A percentile compares a stretch with the other conserved stretches of the same genome.
phyloP scores from a whole-genome alignment of 2,329 filamentous ascomycete genomes.

The Lecanoromycetidae sp. region DNA sequence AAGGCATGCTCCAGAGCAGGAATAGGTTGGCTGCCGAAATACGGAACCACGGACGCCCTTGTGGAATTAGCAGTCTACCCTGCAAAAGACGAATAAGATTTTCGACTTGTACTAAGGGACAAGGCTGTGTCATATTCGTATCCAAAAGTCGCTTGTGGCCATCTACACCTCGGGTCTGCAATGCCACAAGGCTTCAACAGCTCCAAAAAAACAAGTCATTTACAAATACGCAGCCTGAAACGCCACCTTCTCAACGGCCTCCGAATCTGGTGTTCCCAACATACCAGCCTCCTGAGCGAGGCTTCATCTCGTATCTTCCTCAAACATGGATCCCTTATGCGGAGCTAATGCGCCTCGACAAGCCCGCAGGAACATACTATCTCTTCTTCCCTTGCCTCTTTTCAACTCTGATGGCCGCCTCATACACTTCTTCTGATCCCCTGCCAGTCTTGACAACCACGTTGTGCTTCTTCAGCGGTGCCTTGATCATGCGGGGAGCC shows the following conservation, averaged over 20 bases:
- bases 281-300: slow-evolving; percentile 48
- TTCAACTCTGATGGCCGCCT: slow-evolving; percentile 65
- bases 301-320: slow-evolving; percentile 59
- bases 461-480: slow-evolving; percentile 50
- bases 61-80: too few species aligned
- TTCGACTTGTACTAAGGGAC: too few species aligned
- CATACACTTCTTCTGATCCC: slow-evolving; percentile 17
- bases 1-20: too few species aligned
- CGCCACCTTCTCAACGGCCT: not conserved
- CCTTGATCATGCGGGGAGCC: slow-evolving; percentile 74
- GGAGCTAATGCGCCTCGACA: slow-evolving; percentile 57
- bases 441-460: slow-evolving; percentile 16
- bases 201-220: not conserved
- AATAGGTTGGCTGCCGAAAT: too few species aligned
- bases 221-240: not conserved
- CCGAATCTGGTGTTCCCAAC: not conserved
- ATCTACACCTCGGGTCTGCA: too few species aligned
- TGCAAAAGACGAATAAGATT: too few species aligned
- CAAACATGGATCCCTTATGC: slow-evolving; percentile 63
- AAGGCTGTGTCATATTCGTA: too few species aligned
- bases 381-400: slow-evolving; percentile 45
- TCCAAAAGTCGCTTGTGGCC: too few species aligned
- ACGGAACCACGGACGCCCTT: too few species aligned
- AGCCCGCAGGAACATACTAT: slow-evolving; percentile 18
- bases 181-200: too few species aligned